These are phyloP conservation scores for Helminthosporium solani DNA, from an alignment of 2,329 filamentous ascomycete species.

Conservation along the genomic window DNA sequence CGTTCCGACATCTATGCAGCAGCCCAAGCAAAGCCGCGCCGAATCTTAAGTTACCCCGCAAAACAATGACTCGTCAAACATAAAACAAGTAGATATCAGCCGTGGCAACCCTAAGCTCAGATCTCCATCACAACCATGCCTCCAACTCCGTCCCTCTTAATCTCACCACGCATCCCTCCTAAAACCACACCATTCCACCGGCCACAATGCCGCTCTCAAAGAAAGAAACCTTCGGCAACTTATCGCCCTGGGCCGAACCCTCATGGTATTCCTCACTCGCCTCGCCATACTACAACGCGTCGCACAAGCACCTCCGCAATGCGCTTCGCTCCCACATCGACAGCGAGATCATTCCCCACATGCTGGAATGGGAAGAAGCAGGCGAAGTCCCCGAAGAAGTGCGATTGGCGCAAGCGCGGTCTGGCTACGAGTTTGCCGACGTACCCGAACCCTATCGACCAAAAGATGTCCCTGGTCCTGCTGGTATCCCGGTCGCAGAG, in stretches of 20 bases:
- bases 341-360: conserved; percentile 57
- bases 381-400: conserved; percentile 52
- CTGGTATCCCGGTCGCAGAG: conserved; percentile 39
- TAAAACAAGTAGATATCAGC: neutral
- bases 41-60: too few relatives aligned
- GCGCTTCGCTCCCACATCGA: conserved; percentile 61
- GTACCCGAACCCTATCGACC: conserved; percentile 49
- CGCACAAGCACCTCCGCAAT: conserved; percentile 60
- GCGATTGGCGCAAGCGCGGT: conserved; percentile 40
- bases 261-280: conserved; percentile 51
- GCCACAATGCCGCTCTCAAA: conserved; percentile 22
- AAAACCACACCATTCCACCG: conserved; percentile 12
- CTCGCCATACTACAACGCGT: conserved; percentile 64
- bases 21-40: too few relatives aligned
- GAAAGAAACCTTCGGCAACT: conserved; percentile 36
- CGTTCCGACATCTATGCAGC: too few relatives aligned
- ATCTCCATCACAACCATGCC: neutral
- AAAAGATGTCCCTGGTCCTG: conserved; percentile 38
- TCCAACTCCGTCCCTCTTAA: neutral
- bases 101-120: neutral
- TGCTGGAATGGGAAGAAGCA: conserved; percentile 62
- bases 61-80: neutral
- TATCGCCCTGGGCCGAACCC: conserved; percentile 49
- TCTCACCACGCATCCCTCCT: conserved; percentile 9
- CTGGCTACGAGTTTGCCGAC: conserved; percentile 47